Evolutionary conservation across 306 rosid species (phyloP), one percentile per base, ranked within the genome.

Genomic region (Dalbergia cultrata): DNA sequence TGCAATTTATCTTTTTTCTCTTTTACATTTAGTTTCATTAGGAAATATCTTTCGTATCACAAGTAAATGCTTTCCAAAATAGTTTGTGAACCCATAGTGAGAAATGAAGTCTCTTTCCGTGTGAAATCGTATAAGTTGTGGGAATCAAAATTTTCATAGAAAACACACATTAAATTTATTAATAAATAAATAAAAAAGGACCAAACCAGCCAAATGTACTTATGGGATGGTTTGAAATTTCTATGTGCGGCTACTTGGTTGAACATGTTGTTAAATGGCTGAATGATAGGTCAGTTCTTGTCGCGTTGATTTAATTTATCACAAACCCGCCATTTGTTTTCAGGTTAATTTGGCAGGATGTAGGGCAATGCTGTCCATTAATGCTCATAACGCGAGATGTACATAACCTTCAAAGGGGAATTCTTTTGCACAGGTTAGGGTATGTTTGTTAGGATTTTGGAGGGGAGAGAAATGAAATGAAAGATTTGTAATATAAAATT

Each of bases 211-310:
- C 9, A 58, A 45, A 14, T 54, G 33, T 74, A 64, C 31, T 21
- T 44, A 58, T 22, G 4, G 9, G 66, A 26, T 47, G 75, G 53
- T 57, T 81, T 60, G 50, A 33, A 75, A 12, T 75, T 75, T 82
- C 73, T 82, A 22, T 76, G 85, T 50, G 85, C 73, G 68, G 73
- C 67, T 50, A 75, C 52, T 21, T 41, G 72, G 37, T 71, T 45
- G 50, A 13, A 45, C 50, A 45, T 45, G 50, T 10, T 45, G 50
- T 45, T 45, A 45, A 45, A 45, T 7, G 49, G 49, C 16, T 64
- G 52, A 13, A 44, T 8, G 66, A 71, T 45, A 4, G 34, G 6
- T 62, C 71, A 71, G 63, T 66, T 18, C 69, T 66, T 66, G 76
- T 66, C 54, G 63, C 76, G 75, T 26, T 26, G 2, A 1, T 26